phyloP scores from a whole-genome alignment of 345 rosid genomes.

The Eutrema heterophyllum region DNA sequence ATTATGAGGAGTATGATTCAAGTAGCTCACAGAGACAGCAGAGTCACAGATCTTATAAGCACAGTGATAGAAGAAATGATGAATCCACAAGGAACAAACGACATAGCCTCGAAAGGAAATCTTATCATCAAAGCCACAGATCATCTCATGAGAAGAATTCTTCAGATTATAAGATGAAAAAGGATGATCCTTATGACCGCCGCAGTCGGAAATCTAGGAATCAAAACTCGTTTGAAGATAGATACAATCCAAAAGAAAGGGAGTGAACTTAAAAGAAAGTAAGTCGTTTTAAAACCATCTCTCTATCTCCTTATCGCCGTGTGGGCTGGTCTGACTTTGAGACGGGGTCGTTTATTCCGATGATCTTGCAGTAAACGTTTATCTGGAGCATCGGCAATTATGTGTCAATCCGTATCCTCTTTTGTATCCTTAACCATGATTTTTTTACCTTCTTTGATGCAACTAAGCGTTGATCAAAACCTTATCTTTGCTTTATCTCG shows the following conservation, averaged over 20 bases:
- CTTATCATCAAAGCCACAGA: slow-evolving; percentile 22
- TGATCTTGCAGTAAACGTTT: slow-evolving; percentile 62
- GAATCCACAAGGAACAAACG: slow-evolving; percentile 29
- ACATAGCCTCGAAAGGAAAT: slow-evolving; percentile 33
- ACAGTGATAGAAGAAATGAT: slow-evolving; percentile 34
- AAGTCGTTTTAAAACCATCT: slow-evolving; percentile 26
- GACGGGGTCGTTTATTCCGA: slow-evolving; percentile 22
- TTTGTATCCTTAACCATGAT: slow-evolving; percentile 60
- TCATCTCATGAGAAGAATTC: slow-evolving; percentile 34
- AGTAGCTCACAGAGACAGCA: slow-evolving; percentile 15
- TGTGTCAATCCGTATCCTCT: slow-evolving; percentile 80
- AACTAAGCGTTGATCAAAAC: not conserved
- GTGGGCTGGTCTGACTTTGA: slow-evolving; percentile 9
- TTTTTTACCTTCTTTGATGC: not conserved
- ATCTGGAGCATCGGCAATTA: slow-evolving; percentile 50
- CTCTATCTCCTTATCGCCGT: not conserved
- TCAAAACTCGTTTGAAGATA: slow-evolving; percentile 56
- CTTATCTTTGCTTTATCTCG: not conserved
- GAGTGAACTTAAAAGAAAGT: slow-evolving; percentile 30
- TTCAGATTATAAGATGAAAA: slow-evolving; percentile 26
- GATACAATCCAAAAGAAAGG: slow-evolving; percentile 68
- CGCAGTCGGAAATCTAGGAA: slow-evolving; percentile 20
- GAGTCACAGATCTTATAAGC: slow-evolving; percentile 33
- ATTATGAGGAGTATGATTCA: not conserved
- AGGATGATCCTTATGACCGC: slow-evolving; percentile 22